These are phyloP conservation scores for Colletotrichum endophyticum DNA, from an alignment of 2,329 filamentous ascomycete species.

Conservation along the genomic window DNA sequence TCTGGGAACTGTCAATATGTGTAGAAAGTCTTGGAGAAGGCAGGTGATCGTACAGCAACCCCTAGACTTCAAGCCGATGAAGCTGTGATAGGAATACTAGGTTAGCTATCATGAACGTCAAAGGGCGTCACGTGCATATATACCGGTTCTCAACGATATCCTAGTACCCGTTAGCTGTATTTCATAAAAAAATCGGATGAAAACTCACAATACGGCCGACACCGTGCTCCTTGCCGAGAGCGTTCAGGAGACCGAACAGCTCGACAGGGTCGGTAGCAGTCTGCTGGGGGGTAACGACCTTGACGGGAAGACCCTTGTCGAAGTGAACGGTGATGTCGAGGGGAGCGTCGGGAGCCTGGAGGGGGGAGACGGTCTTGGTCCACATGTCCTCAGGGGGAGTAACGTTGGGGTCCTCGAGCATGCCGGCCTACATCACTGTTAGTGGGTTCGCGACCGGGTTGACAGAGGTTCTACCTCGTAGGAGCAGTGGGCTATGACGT, in stretches of 20 bases:
- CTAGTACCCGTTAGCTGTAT: background rate
- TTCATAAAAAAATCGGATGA: background rate
- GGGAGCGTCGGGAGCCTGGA: constrained; percentile 66
- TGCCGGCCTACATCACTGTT: constrained; percentile 42
- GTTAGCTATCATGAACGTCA: background rate
- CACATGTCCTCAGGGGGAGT: constrained; percentile 74
- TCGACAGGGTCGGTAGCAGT: constrained; percentile 67
- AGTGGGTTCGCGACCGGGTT: constrained; percentile 48
- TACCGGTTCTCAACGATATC: constrained; percentile 49
- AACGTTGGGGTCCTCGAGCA: constrained; percentile 63
- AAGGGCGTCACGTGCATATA: background rate
- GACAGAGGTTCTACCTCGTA: constrained; percentile 72
- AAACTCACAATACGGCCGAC: constrained; percentile 71
- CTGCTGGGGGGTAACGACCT: constrained; percentile 62
- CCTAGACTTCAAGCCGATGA: constrained; percentile 35
- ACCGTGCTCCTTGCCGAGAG: constrained; percentile 68
- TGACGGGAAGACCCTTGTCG: constrained; percentile 70
- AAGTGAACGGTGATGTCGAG: constrained; percentile 71
- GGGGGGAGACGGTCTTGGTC: constrained; percentile 64
- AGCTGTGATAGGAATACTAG: constrained; percentile 16
- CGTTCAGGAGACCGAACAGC: constrained; percentile 68
- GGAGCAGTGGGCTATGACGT: constrained; percentile 68
- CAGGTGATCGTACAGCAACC: constrained; percentile 54
- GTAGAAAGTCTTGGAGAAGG: no score
- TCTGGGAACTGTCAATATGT: no score